Conservation (phyloP, 2,329 filamentous ascomycete genomes). For the Neofusicoccum ribis region DNA sequence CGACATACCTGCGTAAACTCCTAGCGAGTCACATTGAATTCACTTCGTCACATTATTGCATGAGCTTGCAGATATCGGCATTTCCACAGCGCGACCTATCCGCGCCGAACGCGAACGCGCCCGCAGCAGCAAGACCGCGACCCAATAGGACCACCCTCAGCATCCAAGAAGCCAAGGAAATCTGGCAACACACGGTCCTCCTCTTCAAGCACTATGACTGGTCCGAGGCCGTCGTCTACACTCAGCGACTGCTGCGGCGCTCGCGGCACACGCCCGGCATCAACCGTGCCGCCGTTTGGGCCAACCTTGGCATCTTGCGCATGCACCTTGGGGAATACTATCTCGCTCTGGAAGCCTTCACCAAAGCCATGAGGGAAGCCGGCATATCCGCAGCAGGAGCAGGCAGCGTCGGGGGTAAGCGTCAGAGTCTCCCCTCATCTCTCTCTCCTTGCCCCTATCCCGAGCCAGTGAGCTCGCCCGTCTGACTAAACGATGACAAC, state of each 20-base stretch:
- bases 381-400: background rate
- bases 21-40: background rate
- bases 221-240: conserved; percentile 7
- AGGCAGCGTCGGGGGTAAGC: background rate
- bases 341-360: conserved; percentile 13
- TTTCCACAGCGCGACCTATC: background rate
- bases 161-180: background rate
- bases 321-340: conserved; percentile 12
- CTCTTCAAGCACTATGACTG: conserved; percentile 14
- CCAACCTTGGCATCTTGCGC: conserved; percentile 18
- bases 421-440: background rate
- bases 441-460: too few relatives aligned
- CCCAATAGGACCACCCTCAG: background rate
- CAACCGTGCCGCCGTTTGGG: conserved; percentile 9
- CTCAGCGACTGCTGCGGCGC: conserved; percentile 7
- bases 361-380: background rate
- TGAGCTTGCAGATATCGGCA: conserved; percentile 3
- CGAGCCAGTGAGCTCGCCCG: background rate
- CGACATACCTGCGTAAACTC: background rate
- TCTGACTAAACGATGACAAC: conserved; percentile 12
- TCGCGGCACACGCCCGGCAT: background rate
- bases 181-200: conserved; percentile 12
- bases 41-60: background rate
- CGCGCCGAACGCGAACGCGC: background rate
- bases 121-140: background rate